phyloP scores from a whole-genome alignment of 257 asterid genomes.

The Agastache rugosa region DNA sequence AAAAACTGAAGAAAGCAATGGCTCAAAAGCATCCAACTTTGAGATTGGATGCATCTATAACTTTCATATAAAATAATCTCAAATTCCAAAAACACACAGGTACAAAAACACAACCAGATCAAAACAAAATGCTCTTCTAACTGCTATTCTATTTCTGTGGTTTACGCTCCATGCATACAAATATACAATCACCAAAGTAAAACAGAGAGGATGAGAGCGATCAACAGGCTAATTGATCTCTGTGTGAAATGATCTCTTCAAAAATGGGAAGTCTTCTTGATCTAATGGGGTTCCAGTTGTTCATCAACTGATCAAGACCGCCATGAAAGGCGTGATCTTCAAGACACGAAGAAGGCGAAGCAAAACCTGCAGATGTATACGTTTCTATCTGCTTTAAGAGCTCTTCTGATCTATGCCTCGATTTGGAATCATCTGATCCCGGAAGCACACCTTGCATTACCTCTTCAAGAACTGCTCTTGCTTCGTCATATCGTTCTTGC shows the following conservation, averaged over 20 bases:
- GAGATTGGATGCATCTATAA: background rate
- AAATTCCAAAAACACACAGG: background rate
- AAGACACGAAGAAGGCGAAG: slow-evolving; percentile 32
- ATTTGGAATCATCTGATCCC: slow-evolving; percentile 68
- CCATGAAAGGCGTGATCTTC: slow-evolving; percentile 62
- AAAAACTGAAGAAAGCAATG: background rate
- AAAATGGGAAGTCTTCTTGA: slow-evolving; percentile 87
- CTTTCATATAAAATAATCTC: background rate
- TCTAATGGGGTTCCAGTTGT: slow-evolving; percentile 63
- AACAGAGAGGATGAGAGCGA: slow-evolving; percentile 8
- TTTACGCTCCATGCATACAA: slow-evolving; percentile 12
- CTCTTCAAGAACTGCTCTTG: slow-evolving; percentile 65
- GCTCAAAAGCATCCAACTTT: background rate
- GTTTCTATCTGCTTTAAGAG: slow-evolving; percentile 59
- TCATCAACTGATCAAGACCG: slow-evolving; percentile 78
- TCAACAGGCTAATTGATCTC: slow-evolving; percentile 93
- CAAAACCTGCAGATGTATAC: slow-evolving; percentile 22
- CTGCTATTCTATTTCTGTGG: background rate
- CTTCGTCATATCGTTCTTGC: slow-evolving; percentile 66
- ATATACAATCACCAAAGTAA: background rate
- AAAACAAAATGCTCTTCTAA: background rate
- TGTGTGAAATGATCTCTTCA: slow-evolving; percentile 76
- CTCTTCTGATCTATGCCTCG: slow-evolving; percentile 57
- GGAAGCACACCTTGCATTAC: slow-evolving; percentile 52
- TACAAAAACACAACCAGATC: background rate